Conservation (phyloP, 805 yeast genomes). For the Pichia exigua region DNA sequence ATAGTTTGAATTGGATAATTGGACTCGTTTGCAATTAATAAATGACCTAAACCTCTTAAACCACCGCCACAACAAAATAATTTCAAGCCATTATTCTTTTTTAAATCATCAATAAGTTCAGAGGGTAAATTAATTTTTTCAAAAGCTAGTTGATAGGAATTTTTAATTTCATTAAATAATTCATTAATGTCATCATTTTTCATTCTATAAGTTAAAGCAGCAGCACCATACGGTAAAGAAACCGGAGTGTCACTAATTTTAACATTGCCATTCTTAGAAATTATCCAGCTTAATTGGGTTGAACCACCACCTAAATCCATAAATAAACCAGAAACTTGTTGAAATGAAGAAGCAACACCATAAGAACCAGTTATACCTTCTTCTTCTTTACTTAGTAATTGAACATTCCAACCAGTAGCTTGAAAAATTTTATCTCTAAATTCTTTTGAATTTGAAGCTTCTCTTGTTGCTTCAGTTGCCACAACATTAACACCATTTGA, state of each 20-base stretch:
- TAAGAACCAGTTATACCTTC: conserved; percentile 64
- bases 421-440: conserved; percentile 47
- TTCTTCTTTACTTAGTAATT: conserved; percentile 49
- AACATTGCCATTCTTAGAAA: conserved; percentile 47
- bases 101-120: conserved; percentile 42
- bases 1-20: conserved; percentile 64
- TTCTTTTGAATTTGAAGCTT: conserved; percentile 55
- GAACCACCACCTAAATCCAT: conserved; percentile 73
- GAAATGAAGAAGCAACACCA: conserved; percentile 69
- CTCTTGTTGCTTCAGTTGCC: conserved; percentile 70
- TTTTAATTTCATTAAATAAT: conserved; percentile 45
- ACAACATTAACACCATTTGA: conserved; percentile 53
- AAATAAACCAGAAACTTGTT: conserved; percentile 57
- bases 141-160: conserved; percentile 43
- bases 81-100: conserved; percentile 50
- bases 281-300: conserved; percentile 63
- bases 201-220: conserved; percentile 51
- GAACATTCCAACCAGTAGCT: conserved; percentile 63
- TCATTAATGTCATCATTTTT: conserved; percentile 41
- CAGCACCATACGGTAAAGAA: conserved; percentile 68
- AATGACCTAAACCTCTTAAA: conserved; percentile 59
- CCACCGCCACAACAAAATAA: conserved; percentile 72
- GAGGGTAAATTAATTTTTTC: conserved; percentile 45
- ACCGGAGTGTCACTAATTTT: conserved; percentile 49
- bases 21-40: conserved; percentile 40